phyloP scores from a whole-genome alignment of 1,284 basidiomycete species.

The Trametes hirsuta region DNA sequence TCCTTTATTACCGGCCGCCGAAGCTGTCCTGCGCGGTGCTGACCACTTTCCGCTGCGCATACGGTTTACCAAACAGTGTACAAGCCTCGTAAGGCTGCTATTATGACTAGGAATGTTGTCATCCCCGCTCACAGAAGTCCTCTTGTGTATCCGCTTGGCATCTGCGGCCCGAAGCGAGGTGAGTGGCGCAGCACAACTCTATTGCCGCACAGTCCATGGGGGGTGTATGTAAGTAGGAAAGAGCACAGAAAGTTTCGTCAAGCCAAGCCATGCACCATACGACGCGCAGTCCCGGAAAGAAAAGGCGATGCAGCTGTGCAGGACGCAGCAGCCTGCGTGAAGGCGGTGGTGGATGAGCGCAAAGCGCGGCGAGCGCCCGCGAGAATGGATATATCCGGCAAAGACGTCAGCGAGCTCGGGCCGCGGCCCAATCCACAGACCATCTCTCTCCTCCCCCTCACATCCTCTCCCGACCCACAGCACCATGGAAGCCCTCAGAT shows the following conservation, averaged over 20 bases:
- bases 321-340: constrained; percentile 7
- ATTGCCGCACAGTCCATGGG: too few relatives aligned
- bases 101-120: too few relatives aligned
- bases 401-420: constrained; percentile 24
- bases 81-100: too few relatives aligned
- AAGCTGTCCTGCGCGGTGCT: too few relatives aligned
- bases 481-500: constrained; percentile 83
- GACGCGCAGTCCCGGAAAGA: constrained; percentile 8
- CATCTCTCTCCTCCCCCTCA: constrained; percentile 12
- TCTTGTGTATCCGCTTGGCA: too few relatives aligned
- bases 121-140: too few relatives aligned
- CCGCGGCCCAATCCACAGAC: constrained; percentile 11
- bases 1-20: too few relatives aligned
- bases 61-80: too few relatives aligned
- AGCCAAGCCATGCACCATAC: not conserved
- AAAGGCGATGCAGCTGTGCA: constrained; percentile 18
- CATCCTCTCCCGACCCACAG: constrained; percentile 15
- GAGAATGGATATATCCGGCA: constrained; percentile 22
- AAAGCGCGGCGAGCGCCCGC: not conserved
- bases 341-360: constrained; percentile 2
- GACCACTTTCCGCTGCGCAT: too few relatives aligned
- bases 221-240: not conserved
- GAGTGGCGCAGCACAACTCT: too few relatives aligned
- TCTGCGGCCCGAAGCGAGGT: too few relatives aligned
- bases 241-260: not conserved